Evolutionary conservation across 371 early-diverging fungal species (phyloP).

Genomic region (Synchytrium microbalum): DNA sequence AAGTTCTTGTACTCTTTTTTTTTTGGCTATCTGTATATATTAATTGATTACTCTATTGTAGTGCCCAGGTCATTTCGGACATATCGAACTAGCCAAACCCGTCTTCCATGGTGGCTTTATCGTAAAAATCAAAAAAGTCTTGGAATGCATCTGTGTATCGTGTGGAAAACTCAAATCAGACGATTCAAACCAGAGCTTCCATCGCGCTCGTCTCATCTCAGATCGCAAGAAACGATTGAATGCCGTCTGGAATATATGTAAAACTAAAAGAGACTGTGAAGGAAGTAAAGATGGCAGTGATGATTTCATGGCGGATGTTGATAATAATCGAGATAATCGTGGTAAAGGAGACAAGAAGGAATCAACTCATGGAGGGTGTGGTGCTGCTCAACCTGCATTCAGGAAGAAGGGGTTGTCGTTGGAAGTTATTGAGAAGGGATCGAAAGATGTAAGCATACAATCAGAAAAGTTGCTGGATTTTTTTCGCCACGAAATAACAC

Average conservation of each 20-base stretch:
- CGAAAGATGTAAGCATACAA: slow-evolving; percentile 22
- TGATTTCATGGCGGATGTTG: slow-evolving; percentile 8
- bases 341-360: slow-evolving; percentile 24
- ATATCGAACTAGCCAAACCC: slow-evolving; percentile 97
- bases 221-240: slow-evolving; percentile 74
- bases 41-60: background rate
- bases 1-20: too few relatives aligned
- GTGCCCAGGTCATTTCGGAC: slow-evolving; percentile 99
- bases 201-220: slow-evolving; percentile 56
- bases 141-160: slow-evolving; percentile 97
- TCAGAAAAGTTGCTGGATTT: too few relatives aligned
- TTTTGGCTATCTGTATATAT: too few relatives aligned
- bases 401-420: slow-evolving; percentile 87
- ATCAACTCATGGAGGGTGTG: slow-evolving; percentile 86
- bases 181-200: slow-evolving; percentile 57
- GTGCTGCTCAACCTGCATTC: slow-evolving; percentile 84
- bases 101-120: slow-evolving; percentile 84
- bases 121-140: slow-evolving; percentile 84
- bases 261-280: slow-evolving; percentile 81
- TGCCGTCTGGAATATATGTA: slow-evolving; percentile 90
- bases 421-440: slow-evolving; percentile 58
- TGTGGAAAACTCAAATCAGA: slow-evolving; percentile 93
- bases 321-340: slow-evolving; percentile 1
- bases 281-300: slow-evolving; percentile 54
- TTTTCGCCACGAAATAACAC: too few relatives aligned